Evolutionary conservation across 2,329 filamentous ascomycete species (phyloP).

Genomic region (Nakataea oryzae): DNA sequence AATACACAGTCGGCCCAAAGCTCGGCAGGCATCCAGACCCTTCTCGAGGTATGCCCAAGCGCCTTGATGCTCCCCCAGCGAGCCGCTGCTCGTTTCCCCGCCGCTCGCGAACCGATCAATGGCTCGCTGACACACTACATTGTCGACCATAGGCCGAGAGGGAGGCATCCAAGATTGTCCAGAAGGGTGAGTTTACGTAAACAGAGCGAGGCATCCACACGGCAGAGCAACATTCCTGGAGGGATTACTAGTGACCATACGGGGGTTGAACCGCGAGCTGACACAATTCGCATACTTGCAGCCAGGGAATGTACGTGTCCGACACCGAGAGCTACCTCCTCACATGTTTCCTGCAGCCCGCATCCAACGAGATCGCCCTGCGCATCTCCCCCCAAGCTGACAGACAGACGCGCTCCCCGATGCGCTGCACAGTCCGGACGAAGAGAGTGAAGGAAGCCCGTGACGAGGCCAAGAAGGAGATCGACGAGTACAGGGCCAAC

Average conservation of each 20-base stretch:
- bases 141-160: slow-evolving; percentile 65
- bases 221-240: too few species aligned
- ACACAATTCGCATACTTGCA: slow-evolving; percentile 22
- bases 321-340: background rate
- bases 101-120: background rate
- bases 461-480: slow-evolving; percentile 94
- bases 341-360: background rate
- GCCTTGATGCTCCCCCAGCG: too few species aligned
- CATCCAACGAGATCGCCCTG: too few species aligned
- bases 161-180: slow-evolving; percentile 97
- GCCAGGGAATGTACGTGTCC: slow-evolving; percentile 72
- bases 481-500: slow-evolving; percentile 77
- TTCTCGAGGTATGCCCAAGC: slow-evolving; percentile 73
- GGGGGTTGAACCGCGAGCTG: background rate
- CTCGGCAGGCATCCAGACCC: slow-evolving; percentile 94
- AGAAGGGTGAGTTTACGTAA: slow-evolving; percentile 62
- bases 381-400: background rate
- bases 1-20: slow-evolving; percentile 80
- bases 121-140: slow-evolving; percentile 1
- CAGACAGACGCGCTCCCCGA: too few species aligned
- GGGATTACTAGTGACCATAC: background rate
- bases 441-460: slow-evolving; percentile 96
- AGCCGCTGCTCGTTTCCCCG: too few species aligned
- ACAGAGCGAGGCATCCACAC: background rate
- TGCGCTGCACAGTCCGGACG: slow-evolving; percentile 58